Conservation (phyloP, 2,329 filamentous ascomycete species). For the Penicillium sp. region DNA sequence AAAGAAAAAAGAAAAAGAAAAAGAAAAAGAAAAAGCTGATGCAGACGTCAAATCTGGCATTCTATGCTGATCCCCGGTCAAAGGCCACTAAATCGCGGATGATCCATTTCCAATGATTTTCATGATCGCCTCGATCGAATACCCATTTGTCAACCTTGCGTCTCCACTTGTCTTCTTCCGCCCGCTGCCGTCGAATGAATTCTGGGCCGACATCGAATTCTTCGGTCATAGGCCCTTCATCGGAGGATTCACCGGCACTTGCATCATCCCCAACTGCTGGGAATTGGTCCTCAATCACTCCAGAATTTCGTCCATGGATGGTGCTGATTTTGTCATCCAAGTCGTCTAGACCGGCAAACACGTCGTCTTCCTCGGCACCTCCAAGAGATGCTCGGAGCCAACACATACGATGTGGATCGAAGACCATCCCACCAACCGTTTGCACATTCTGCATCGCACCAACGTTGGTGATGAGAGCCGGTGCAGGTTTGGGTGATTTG, state of each 20-base stretch:
- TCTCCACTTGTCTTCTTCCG: slow-evolving; percentile 89
- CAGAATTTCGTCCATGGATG: slow-evolving; percentile 22
- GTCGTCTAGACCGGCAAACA: slow-evolving; percentile 93
- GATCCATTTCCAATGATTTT: slow-evolving; percentile 73
- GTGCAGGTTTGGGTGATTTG: slow-evolving; percentile 46
- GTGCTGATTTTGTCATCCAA: slow-evolving; percentile 65
- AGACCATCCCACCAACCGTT: slow-evolving; percentile 97
- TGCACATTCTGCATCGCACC: slow-evolving; percentile 81
- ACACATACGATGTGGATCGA: slow-evolving; percentile 95
- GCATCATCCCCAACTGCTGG: slow-evolving; percentile 39
- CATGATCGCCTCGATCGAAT: slow-evolving; percentile 48
- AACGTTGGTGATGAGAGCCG: slow-evolving; percentile 86
- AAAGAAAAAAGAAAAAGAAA: not conserved
- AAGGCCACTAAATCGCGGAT: slow-evolving; percentile 52
- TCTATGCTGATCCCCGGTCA: slow-evolving; percentile 15
- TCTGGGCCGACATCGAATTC: slow-evolving; percentile 97
- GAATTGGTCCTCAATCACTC: slow-evolving; percentile 29
- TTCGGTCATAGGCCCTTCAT: slow-evolving; percentile 85
- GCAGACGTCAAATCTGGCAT: not conserved
- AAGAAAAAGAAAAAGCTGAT: not conserved
- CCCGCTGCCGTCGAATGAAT: slow-evolving; percentile 82
- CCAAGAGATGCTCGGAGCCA: slow-evolving; percentile 72
- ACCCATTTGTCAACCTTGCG: slow-evolving; percentile 87
- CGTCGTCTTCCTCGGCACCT: slow-evolving; percentile 76
- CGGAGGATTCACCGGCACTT: slow-evolving; percentile 50